Evolutionary conservation across 305 asterid genomes (phyloP).

Genomic region (Fraxinus xanthoxyloides): DNA sequence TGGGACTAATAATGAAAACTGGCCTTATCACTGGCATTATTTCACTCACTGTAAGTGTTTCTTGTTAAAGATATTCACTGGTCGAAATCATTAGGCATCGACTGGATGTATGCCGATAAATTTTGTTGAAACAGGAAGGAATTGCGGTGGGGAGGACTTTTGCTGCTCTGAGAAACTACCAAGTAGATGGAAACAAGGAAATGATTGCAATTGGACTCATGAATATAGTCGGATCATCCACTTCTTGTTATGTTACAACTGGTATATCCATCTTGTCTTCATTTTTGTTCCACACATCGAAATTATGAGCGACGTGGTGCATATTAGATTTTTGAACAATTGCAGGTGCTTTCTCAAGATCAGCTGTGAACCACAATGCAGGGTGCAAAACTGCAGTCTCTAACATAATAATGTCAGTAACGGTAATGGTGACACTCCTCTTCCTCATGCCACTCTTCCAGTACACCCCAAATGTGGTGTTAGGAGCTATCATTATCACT

Average conservation of each 20-base stretch:
- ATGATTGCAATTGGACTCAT: constrained; percentile 86
- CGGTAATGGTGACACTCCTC: constrained; percentile 80
- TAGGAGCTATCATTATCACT: constrained; percentile 80
- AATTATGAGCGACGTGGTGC: neutral
- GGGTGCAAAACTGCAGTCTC: constrained; percentile 86
- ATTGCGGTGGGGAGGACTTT: constrained; percentile 91
- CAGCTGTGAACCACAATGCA: constrained; percentile 93
- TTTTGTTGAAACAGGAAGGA: constrained; percentile 60
- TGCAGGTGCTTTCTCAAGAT: constrained; percentile 80
- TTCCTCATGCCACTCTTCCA: constrained; percentile 88
- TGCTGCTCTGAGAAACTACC: constrained; percentile 85
- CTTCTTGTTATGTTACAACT: constrained; percentile 83
- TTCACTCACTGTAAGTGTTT: constrained; percentile 65
- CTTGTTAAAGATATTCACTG: neutral
- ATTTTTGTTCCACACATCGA: neutral
- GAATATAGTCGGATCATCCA: constrained; percentile 82
- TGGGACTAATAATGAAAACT: constrained; percentile 68
- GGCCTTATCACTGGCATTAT: constrained; percentile 77
- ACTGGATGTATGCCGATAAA: neutral
- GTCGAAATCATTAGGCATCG: neutral
- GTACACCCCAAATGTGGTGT: constrained; percentile 79
- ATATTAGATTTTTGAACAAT: neutral
- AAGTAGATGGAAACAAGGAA: constrained; percentile 91
- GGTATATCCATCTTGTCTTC: constrained; percentile 28
- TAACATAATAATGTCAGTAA: constrained; percentile 75